Conservation (phyloP, 1,139 yeast species). For the Protomyces lactucae-debilis region DNA sequence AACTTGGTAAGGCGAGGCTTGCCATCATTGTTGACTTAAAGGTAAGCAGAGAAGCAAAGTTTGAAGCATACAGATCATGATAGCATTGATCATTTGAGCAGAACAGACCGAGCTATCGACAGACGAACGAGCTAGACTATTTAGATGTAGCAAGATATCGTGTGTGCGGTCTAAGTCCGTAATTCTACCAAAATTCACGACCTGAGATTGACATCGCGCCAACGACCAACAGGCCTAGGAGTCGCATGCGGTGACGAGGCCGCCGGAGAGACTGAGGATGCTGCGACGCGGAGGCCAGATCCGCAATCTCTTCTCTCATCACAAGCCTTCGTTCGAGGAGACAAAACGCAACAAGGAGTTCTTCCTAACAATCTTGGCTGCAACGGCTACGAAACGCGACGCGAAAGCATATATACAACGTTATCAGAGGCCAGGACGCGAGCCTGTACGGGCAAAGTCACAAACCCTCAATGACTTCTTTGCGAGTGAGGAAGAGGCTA, state of each 20-base stretch:
- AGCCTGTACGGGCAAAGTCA: conserved; percentile 34
- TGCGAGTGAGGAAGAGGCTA: conserved; percentile 3
- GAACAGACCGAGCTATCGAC: too few species aligned
- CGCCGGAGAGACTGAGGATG: neutral
- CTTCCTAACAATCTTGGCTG: conserved; percentile 55
- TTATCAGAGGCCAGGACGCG: conserved; percentile 34
- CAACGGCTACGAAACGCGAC: conserved; percentile 65
- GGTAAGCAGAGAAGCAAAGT: conserved; percentile 35
- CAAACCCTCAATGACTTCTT: conserved; percentile 7
- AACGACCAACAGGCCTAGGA: too few species aligned
- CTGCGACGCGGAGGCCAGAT: conserved; percentile 1
- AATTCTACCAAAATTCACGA: too few species aligned
- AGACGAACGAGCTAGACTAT: too few species aligned
- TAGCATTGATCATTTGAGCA: conserved; percentile 73
- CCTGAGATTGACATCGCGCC: too few species aligned
- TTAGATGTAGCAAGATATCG: too few species aligned
- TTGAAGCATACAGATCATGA: conserved; percentile 58
- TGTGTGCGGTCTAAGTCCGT: too few species aligned
- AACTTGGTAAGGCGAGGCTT: conserved; percentile 85
- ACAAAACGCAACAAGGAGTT: conserved; percentile 40
- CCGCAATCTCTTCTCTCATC: conserved; percentile 17
- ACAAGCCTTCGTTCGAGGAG: conserved; percentile 23
- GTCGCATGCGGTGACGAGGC: neutral
- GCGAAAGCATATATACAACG: conserved; percentile 55
- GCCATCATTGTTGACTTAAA: conserved; percentile 78